Conservation (phyloP, 1,284 basidiomycete genomes). For the Xerocomus nothofagi region DNA sequence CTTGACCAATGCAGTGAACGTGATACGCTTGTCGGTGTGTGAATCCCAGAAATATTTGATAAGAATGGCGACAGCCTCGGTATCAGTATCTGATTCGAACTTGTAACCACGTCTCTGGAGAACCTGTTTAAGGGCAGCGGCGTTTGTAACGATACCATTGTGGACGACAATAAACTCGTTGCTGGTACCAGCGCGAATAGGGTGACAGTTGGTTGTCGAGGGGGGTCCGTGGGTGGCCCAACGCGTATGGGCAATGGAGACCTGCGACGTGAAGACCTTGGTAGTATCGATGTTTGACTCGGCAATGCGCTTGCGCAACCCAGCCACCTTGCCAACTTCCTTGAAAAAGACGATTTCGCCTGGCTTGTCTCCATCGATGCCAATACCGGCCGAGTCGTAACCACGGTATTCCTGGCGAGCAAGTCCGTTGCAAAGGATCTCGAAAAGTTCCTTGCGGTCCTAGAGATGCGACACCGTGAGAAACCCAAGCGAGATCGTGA, state of each 20-base stretch:
- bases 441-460: slow-evolving; percentile 91
- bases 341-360: slow-evolving; percentile 89
- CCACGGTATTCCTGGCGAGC: slow-evolving; percentile 97
- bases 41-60: slow-evolving; percentile 97
- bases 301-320: slow-evolving; percentile 90
- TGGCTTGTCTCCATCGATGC: slow-evolving; percentile 90
- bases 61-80: slow-evolving; percentile 95
- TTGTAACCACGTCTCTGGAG: slow-evolving; percentile 95
- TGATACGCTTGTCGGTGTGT: slow-evolving; percentile 84
- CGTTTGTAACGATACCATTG: slow-evolving; percentile 99
- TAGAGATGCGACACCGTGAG: slow-evolving; percentile 38
- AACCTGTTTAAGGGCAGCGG: slow-evolving; percentile 85
- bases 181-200: slow-evolving; percentile 82
- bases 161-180: slow-evolving; percentile 94
- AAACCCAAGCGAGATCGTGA: slow-evolving; percentile 10
- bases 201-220: slow-evolving; percentile 91
- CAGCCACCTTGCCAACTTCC: slow-evolving; percentile 97
- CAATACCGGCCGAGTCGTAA: slow-evolving; percentile 96
- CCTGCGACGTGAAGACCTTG: slow-evolving; percentile 86
- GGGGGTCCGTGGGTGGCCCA: slow-evolving; percentile 99
- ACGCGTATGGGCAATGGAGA: slow-evolving; percentile 98
- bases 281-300: slow-evolving; percentile 74
- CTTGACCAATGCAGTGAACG: slow-evolving; percentile 93
- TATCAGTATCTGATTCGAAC: slow-evolving; percentile 97
- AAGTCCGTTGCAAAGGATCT: slow-evolving; percentile 90